Conservation (phyloP, 352 stramenopile species). For the Phytophthora nicotianae region DNA sequence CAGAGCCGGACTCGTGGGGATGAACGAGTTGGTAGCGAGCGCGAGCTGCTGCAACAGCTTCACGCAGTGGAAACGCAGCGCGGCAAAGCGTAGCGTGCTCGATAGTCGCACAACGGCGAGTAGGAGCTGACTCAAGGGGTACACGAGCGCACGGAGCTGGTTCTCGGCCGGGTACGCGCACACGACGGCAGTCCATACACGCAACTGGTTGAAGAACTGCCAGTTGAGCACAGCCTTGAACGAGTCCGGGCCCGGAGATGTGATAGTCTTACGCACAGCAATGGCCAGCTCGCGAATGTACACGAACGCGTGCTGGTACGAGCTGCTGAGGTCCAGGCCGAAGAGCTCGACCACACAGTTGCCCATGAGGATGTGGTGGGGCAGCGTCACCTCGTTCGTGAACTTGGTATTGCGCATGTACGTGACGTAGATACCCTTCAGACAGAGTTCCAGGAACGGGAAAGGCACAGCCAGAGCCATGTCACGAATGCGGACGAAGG, state of each 20-base stretch:
- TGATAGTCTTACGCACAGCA: slow-evolving; percentile 96
- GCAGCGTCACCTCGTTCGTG: slow-evolving; percentile 86
- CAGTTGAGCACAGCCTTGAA: slow-evolving; percentile 94
- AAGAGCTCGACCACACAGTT: slow-evolving; percentile 99
- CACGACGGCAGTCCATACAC: slow-evolving; percentile 96
- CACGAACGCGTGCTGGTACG: slow-evolving; percentile 99
- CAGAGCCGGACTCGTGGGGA: slow-evolving; percentile 94
- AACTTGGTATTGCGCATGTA: slow-evolving; percentile 98
- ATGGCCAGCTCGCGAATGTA: slow-evolving; percentile 99
- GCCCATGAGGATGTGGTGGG: slow-evolving; percentile 91
- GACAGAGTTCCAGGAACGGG: slow-evolving; percentile 95
- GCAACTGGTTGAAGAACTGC: slow-evolving; percentile 98
- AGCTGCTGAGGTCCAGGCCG: slow-evolving; percentile 93
- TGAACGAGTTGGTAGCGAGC: slow-evolving; percentile 93
- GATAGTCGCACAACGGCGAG: slow-evolving; percentile 79
- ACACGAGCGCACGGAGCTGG: slow-evolving; percentile 94
- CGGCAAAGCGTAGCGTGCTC: slow-evolving; percentile 84
- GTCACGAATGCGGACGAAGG: slow-evolving; percentile 96
- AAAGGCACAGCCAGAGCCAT: slow-evolving; percentile 95
- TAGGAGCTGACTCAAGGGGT: slow-evolving; percentile 93
- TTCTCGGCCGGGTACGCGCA: slow-evolving; percentile 84
- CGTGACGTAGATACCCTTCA: slow-evolving; percentile 96
- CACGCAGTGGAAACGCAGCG: slow-evolving; percentile 97
- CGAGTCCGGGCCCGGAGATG: slow-evolving; percentile 91
- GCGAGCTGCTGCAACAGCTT: slow-evolving; percentile 96